Evolutionary conservation across 2,329 filamentous ascomycete species (phyloP), one percentile per base, ranked within the genome.

Genomic region (Chalaropsis thielavioides): DNA sequence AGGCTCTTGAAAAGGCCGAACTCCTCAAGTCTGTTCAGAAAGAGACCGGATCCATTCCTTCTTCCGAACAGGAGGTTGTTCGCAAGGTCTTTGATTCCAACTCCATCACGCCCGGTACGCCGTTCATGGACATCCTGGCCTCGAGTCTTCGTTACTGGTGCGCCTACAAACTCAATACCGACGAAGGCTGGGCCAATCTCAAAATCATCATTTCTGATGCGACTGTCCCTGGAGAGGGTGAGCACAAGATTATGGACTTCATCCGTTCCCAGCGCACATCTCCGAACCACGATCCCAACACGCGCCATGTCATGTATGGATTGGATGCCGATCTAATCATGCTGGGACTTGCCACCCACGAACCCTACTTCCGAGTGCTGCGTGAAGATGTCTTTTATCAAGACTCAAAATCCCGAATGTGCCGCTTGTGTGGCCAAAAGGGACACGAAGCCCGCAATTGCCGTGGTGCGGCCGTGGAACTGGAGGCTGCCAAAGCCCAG

Each of bases 201-300:
- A 99, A 99, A 80, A 83, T 99, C 74, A 95, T 99, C 75, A 97
- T 99, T 70, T 99, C 94, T 8, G 94, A 99, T 79, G 92, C 94
- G 64, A 96, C 92, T 49, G 92, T 99, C 46, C 94, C 94, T 64
- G 94, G 94, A 73, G 94, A 99, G 77, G 94, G 94, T 73, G 94
- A 99, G 77, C 94, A 99, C 76, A 99, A 99, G 76, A 97, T 99
- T 72, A 99, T 99, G 94, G 87, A 94, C 70, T 99, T 97, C 74
- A 84, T 99, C 69, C 87, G 94, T 71, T 96, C 92, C 44, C 95
- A 99, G 75, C 86, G 94, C 71, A 84, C 88, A 61, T 94, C 90
- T 63, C 87, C 92, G 4, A 87, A 95, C 69, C 91, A 99, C 75
- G 87, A 99, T 72, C 94, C 94, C 27, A 97, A 99, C 74, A 97